Conservation (phyloP, 805 yeast genomes). For the Sporopachydermia lactativora region DNA sequence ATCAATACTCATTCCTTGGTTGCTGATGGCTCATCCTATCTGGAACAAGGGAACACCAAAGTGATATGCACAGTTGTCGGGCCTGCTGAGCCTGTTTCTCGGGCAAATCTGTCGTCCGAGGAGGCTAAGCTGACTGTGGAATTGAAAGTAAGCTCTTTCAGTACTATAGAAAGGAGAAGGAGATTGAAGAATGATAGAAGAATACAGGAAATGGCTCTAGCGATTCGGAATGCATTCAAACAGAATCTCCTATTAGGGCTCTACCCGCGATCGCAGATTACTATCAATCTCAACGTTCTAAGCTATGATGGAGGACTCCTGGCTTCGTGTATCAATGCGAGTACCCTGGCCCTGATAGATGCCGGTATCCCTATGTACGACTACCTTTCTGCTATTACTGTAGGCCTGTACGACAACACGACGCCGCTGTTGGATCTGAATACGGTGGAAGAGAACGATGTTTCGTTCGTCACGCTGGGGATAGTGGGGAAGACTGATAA, state of each 20-base stretch:
- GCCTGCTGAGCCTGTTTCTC: conserved; percentile 66
- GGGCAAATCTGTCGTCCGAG: conserved; percentile 23
- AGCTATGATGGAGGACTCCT: conserved; percentile 86
- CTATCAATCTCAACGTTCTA: conserved; percentile 59
- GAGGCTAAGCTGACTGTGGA: conserved; percentile 48
- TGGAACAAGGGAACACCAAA: conserved; percentile 87
- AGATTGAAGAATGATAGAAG: conserved; percentile 56
- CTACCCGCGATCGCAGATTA: conserved; percentile 76
- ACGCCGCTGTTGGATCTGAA: conserved; percentile 69
- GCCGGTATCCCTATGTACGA: conserved; percentile 94
- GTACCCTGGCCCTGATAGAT: conserved; percentile 80
- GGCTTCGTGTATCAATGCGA: conserved; percentile 69
- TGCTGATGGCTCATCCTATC: conserved; percentile 83
- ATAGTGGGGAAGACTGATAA: conserved; percentile 74
- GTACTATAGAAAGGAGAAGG: conserved; percentile 62
- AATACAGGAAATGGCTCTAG: conserved; percentile 49
- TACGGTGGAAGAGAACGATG: conserved; percentile 68
- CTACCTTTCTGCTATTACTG: conserved; percentile 66
- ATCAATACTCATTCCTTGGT: conserved; percentile 74
- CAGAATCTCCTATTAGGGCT: conserved; percentile 61
- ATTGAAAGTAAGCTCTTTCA: conserved; percentile 67
- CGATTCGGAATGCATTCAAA: conserved; percentile 54
- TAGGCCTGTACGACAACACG: conserved; percentile 65
- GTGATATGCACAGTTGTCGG: conserved; percentile 78
- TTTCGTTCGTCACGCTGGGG: conserved; percentile 72